Base-by-base conservation (phyloP, 805 yeast genomes). In the Komagataella pastoris region DNA sequence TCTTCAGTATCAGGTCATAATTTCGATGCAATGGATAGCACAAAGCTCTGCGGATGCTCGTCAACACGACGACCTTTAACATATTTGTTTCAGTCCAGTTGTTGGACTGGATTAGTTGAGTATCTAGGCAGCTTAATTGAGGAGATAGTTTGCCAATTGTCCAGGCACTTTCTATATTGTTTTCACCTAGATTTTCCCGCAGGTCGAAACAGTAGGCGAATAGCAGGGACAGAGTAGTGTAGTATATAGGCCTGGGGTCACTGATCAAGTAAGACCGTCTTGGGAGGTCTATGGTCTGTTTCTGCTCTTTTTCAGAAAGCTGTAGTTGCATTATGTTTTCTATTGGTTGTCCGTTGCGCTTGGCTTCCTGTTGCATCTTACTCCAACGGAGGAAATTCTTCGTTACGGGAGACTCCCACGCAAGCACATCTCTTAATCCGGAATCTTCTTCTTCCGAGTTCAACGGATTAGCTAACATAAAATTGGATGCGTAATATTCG, bases 111-210 rank as follows among this genome's bases (percentile, higher is more conserved):
- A 75, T 61, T 24, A 85, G 56, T 56, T 75, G 79, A 14, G 77
- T 67, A 62, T 89, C 98, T 36, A 93, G 67, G 56, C 74, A 80
- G 6, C 89, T 64, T 44, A 91, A 65, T 59, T 88, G 93, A 1
- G 98, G 96, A 0, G 81, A 69, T 19, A 93, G 59, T 57, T 85
- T 89, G 1, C 99, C 99, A 3, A 93, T 76, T 0, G 91, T 82
- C 99, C 99, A 93, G 0, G 95, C 88, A 53, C 95, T 85, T 65
- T 93, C 99, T 3, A 86, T 80, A 17, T 80, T 88, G 50, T 80
- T 77, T 17, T 78, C 83, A 10, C 83, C 83, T 59, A 77, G 80
- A 44, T 83, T 88, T 51, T 85, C 84, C 44, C 97, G 69, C 49
- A 76, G 65, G 56, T 93, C 97, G 62, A 83, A 89, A 51, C 77